Evolutionary conservation across 75 land plant genomes (phyloP), one percentile per base, ranked within the genome.

Genomic region (Azolla pinnata): DNA sequence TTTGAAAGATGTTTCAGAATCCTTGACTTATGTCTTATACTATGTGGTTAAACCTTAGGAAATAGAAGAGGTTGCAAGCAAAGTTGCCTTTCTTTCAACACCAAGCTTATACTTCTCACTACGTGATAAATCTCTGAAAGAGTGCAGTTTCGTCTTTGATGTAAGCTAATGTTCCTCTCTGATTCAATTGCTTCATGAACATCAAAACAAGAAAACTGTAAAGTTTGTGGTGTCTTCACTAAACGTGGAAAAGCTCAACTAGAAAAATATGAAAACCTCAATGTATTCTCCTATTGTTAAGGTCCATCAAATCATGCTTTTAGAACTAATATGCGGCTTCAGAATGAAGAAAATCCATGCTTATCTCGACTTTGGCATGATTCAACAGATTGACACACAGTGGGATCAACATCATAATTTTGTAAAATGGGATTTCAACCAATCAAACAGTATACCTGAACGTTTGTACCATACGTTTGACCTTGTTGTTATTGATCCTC

Each of bases 81-180:
- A 67, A 35, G 75, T 61, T 0, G 75, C 75, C 4, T 73, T 73
- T 54, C 56, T 73, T 7, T 73, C 75, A 21, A 73, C 75, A 21
- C 75, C 75, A 35, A 73, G 70, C 44, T 50, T 73, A 0, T 73
- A 68, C 59, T 73, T 73, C 75, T 73, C 75, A 28, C 65, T 73
- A 28, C 61, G 67, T n/a, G 55, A 67, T 54, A 0, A 4, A 0
- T 57, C 66, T 23, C 56, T 73, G 28, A 66, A 66, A 52, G 27
- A 60, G 29, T 32, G 60, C 44, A 66, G 70, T 54, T 73, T 66
- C 60, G 49, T 73, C 33, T 73, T 73, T 62, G 75, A 73, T 57
- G 75, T 73, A 65, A 64, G 62, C 26, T 19, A 27, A 47, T 3
- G 4, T 35, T 35, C 40, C 12, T 5, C 12, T 35, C 4, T 18